Evolutionary conservation across 495 filamentous ascomycete genomes (phyloP).

Genomic region (Neurospora sublineolata): DNA sequence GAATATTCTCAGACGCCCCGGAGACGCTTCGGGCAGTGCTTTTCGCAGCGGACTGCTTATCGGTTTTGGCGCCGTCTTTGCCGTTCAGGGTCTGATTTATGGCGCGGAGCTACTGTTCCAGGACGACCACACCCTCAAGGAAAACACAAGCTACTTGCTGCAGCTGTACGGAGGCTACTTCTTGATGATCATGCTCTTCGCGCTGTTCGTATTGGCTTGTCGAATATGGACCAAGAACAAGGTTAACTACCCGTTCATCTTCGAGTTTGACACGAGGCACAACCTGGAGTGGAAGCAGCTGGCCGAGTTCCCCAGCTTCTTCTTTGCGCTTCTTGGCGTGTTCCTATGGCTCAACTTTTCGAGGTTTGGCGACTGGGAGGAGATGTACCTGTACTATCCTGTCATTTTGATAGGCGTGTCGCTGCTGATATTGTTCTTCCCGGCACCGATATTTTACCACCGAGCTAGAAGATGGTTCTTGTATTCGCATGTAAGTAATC

Average conservation of each 20-base stretch:
- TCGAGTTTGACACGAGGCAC: constrained; percentile 84
- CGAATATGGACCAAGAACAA: constrained; percentile 68
- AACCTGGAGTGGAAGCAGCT: constrained; percentile 82
- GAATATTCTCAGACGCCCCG: constrained; percentile 47
- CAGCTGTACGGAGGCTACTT: constrained; percentile 84
- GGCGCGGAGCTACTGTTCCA: constrained; percentile 44
- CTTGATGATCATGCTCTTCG: constrained; percentile 58
- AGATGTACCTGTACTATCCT: constrained; percentile 78
- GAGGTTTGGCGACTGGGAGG: constrained; percentile 43
- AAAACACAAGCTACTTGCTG: constrained; percentile 62
- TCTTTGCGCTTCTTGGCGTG: constrained; percentile 65
- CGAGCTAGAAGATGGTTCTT: constrained; percentile 70
- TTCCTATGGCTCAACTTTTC: constrained; percentile 83
- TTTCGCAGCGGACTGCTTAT: constrained; percentile 75
- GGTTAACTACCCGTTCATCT: constrained; percentile 93
- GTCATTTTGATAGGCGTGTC: constrained; percentile 65
- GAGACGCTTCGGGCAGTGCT: constrained; percentile 59
- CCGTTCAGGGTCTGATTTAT: constrained; percentile 61
- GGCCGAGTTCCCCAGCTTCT: constrained; percentile 68
- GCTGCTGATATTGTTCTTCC: constrained; percentile 58
- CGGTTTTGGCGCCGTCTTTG: constrained; percentile 61
- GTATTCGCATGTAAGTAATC: constrained; percentile 61
- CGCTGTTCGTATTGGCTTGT: constrained; percentile 68
- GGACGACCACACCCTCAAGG: constrained; percentile 32
- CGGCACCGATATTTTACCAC: constrained; percentile 61